Conservation (phyloP, 129 eudicot species). For the Centella asiatica region DNA sequence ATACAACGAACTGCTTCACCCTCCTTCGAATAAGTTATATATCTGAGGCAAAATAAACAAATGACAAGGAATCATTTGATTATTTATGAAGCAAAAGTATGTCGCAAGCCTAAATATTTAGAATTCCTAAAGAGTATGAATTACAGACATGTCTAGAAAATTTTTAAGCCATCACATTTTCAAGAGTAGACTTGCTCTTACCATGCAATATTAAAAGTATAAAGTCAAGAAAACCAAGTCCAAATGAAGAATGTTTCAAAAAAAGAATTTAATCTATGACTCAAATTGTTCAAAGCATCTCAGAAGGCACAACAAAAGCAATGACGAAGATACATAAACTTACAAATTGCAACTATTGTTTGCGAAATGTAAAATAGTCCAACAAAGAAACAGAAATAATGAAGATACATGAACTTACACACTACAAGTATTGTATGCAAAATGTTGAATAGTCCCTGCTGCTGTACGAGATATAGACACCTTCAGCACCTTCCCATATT, state of each 20-base stretch:
- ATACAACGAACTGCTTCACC: slow-evolving; percentile 97
- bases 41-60: slow-evolving; percentile 37
- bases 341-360: background rate
- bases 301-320: too few relatives aligned
- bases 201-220: background rate
- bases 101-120: background rate
- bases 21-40: slow-evolving; percentile 89
- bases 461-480: slow-evolving; percentile 97
- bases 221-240: background rate
- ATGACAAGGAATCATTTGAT: background rate
- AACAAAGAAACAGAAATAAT: background rate
- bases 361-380: background rate
- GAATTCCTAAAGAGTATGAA: background rate
- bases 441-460: slow-evolving; percentile 82
- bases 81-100: slow-evolving; percentile 5
- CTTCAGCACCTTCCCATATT: slow-evolving; percentile 92
- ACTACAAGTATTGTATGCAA: slow-evolving; percentile 92
- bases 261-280: too few relatives aligned
- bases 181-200: background rate
- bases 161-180: too few relatives aligned
- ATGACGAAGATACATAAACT: too few relatives aligned
- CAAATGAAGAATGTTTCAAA: background rate
- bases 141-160: too few relatives aligned
- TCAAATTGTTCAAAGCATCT: background rate
- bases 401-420: slow-evolving; percentile 52